Percentiles rank a stretch among this genome's conserved stretches.
Evolutionary conservation across 2,329 filamentous ascomycete species (phyloP).

Genomic region (Periconia sp.): DNA sequence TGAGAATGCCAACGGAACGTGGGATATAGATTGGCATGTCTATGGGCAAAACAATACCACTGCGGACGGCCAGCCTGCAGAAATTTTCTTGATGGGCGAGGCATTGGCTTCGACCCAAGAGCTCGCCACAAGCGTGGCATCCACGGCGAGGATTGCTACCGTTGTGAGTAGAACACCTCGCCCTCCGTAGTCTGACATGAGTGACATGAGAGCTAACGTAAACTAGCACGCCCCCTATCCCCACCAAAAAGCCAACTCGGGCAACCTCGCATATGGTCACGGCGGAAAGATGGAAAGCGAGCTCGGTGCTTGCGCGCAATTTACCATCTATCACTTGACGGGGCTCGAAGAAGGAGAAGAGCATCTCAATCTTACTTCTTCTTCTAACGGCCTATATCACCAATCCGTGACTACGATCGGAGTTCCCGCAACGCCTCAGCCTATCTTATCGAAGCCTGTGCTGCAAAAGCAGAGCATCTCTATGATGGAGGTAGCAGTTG

Average conservation of each 20-base stretch:
- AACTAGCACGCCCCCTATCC: constrained; percentile 57
- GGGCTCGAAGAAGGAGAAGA: constrained; percentile 40
- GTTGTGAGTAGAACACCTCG: too few relatives aligned
- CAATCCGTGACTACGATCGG: constrained; percentile 14
- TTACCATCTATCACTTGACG: constrained; percentile 56
- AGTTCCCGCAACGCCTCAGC: not conserved
- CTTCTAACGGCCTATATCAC: constrained; percentile 15
- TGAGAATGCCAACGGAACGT: constrained; percentile 24
- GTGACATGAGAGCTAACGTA: constrained; percentile 1
- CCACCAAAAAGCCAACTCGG: constrained; percentile 59
- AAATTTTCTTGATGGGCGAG: constrained; percentile 58
- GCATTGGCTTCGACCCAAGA: constrained; percentile 54
- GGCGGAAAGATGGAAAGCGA: constrained; percentile 46
- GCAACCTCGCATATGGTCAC: constrained; percentile 58
- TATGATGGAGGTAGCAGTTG: not conserved
- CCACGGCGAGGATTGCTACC: constrained; percentile 47
- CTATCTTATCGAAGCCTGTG: not conserved
- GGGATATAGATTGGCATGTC: constrained; percentile 52
- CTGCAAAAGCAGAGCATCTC: not conserved
- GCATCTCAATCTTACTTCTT: constrained; percentile 5
- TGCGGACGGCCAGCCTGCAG: constrained; percentile 34
- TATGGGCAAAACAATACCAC: constrained; percentile 53
- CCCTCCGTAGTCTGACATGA: too few relatives aligned
- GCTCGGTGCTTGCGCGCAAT: constrained; percentile 47
- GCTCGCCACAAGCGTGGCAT: constrained; percentile 52